Conservation (phyloP, 495 filamentous ascomycete species). For the Aspergillus incahuasiensis region DNA sequence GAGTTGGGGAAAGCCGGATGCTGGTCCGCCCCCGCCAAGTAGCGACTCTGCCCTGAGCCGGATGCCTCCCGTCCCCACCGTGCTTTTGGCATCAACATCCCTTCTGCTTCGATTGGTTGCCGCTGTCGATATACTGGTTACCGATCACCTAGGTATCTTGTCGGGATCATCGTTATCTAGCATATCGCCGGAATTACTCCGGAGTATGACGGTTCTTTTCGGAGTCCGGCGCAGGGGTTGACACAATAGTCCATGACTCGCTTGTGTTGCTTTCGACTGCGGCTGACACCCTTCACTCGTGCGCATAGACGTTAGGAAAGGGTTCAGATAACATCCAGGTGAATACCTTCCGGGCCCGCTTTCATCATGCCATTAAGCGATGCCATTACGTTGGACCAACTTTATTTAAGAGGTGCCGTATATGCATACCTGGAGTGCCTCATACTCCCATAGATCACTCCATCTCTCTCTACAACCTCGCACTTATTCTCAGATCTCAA, state of each 20-base stretch:
- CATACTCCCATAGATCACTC: background rate
- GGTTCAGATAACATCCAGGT: background rate
- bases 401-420: background rate
- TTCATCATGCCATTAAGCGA: background rate
- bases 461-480: background rate
- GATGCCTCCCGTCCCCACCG: conserved; percentile 21
- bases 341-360: conserved; percentile 1
- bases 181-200: background rate
- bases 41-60: background rate
- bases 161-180: background rate
- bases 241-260: background rate
- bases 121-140: background rate
- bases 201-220: background rate
- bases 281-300: background rate
- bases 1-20: conserved; percentile 10
- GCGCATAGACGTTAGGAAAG: background rate
- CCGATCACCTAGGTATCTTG: background rate
- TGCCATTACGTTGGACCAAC: background rate
- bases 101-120: background rate
- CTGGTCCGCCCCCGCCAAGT: conserved; percentile 4
- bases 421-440: background rate
- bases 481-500: background rate
- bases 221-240: background rate
- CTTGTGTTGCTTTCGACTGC: background rate
- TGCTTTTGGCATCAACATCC: background rate